A percentile compares a stretch with the other conserved stretches of the same genome.
phyloP scores from a whole-genome alignment of 805 yeast genomes.

The Cephaloascus fragrans region DNA sequence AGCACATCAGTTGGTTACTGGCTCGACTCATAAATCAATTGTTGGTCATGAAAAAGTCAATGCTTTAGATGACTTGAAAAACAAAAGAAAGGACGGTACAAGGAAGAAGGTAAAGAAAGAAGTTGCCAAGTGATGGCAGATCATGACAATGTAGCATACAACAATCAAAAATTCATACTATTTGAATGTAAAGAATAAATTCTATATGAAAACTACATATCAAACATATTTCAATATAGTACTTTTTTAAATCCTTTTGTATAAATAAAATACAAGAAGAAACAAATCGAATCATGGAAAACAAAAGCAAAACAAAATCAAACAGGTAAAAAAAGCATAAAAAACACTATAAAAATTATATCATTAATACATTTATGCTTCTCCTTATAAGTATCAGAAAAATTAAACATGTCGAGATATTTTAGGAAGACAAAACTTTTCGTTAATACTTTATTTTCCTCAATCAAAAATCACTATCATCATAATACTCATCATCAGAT shows the following conservation, averaged over 20 bases:
- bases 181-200: too few relatives aligned
- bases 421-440: too few relatives aligned
- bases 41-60: constrained; percentile 60
- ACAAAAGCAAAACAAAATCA: not conserved
- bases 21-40: constrained; percentile 55
- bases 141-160: too few relatives aligned
- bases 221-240: not conserved
- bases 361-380: not conserved
- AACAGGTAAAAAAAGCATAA: too few relatives aligned
- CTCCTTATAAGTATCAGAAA: too few relatives aligned
- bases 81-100: not conserved
- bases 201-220: not conserved
- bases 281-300: not conserved
- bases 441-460: too few relatives aligned
- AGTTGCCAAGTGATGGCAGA: not conserved
- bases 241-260: not conserved
- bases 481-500: constrained; percentile 81
- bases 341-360: too few relatives aligned
- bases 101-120: not conserved
- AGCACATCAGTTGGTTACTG: constrained; percentile 67
- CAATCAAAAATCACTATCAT: constrained; percentile 45
- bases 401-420: too few relatives aligned
- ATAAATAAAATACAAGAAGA: too few relatives aligned
- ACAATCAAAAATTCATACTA: too few relatives aligned
- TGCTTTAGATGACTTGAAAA: constrained; percentile 52